Base-by-base conservation (phyloP, 352 stramenopile species). In the Phytophthora melonis region DNA sequence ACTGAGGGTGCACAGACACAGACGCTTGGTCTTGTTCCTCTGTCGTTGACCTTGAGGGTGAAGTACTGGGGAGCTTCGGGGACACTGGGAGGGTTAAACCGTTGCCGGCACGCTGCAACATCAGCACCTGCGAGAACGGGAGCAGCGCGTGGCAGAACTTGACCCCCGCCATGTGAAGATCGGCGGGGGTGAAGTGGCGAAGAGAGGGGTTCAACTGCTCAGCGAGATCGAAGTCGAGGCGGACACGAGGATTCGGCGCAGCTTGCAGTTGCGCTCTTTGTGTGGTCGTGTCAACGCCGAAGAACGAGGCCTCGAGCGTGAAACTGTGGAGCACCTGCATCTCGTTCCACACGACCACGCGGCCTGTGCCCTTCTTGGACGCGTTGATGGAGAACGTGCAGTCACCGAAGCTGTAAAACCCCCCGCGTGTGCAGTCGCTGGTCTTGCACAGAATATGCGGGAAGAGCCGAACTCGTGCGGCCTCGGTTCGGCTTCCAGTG, bases 291-390 rank as follows among this genome's bases (percentile, higher is more conserved):
- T 84, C 77, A 39, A 87, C 78, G 6, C 89, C 89, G 27, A 85
- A 95, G 73, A 94, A 95, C 3, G 87, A 93, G 2, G 83, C 68
- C 74, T 95, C 89, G 14, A 95, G 79, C 14, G 87, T 94, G 73
- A 92, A 93, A 73, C 87, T 94, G 59, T 95, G 81, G 36, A 92
- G 83, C 45, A 93, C 83, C 13, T 82, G 63, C 18, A 80, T 80
- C 55, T 93, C 81, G 13, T 83, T 78, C 86, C 84, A 93, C 8
- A 94, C 74, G 9, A 93, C 82, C 19, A 94, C 77, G 1, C 87
- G 86, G 0, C 83, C 86, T 0, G 89, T 94, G 36, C 84, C 84
- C 27, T 78, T 77, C 65, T 94, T 94, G 27, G 77, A 83, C 16
- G 72, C 56, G 36, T 66, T 84, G 7, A 94, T 77, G 1, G 87